Evolutionary conservation across 345 rosid species (phyloP).

Genomic region (Erodium maritimum): DNA sequence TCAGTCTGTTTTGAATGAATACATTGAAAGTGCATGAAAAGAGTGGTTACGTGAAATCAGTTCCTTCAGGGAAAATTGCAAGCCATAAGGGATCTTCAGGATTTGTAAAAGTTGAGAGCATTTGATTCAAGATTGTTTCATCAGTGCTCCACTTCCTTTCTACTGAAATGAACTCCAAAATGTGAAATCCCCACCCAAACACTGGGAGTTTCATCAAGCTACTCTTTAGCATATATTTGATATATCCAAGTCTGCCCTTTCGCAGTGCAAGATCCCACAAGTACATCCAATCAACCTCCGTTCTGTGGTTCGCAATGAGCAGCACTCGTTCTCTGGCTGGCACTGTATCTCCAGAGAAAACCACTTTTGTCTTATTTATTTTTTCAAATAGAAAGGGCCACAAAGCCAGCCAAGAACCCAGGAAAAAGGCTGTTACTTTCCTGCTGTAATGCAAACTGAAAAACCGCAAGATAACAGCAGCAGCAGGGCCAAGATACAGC

Average conservation of each 20-base stretch:
- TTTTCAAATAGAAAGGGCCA: constrained; percentile 84
- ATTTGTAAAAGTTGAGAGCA: constrained; percentile 54
- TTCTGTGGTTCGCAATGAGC: constrained; percentile 69
- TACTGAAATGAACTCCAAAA: constrained; percentile 72
- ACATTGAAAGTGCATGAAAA: constrained; percentile 5
- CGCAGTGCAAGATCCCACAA: constrained; percentile 74
- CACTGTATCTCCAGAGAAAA: constrained; percentile 17
- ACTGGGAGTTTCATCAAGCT: constrained; percentile 68
- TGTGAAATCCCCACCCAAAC: constrained; percentile 83
- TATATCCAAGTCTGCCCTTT: constrained; percentile 58
- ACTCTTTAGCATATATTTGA: constrained; percentile 75
- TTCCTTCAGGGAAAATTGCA: constrained; percentile 84
- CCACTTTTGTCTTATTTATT: constrained; percentile 53
- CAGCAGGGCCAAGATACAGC: constrained; percentile 42
- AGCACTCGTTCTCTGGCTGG: constrained; percentile 34
- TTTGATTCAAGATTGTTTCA: constrained; percentile 40
- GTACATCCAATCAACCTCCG: constrained; percentile 97
- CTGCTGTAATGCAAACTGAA: constrained; percentile 43
- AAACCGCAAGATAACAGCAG: constrained; percentile 30
- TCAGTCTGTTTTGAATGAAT: not conserved
- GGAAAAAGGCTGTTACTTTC: constrained; percentile 41
- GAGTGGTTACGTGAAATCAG: constrained; percentile 57
- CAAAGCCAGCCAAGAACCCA: constrained; percentile 59
- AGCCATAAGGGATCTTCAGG: constrained; percentile 79
- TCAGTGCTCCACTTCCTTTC: constrained; percentile 82